Conservation (phyloP, 2,329 filamentous ascomycete genomes). For the Bipolaris oryzae region DNA sequence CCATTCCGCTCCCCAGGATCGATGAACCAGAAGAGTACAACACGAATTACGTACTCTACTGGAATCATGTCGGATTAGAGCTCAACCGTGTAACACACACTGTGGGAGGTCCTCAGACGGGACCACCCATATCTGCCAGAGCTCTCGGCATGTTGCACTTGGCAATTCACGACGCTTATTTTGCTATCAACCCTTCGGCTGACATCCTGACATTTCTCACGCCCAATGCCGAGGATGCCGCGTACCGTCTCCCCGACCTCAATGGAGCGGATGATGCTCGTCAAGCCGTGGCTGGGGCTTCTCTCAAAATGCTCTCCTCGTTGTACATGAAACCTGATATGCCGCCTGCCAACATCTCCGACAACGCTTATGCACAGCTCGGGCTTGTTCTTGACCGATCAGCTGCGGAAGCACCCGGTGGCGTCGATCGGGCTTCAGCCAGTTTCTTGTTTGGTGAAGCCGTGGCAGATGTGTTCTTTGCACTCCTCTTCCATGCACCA, state of each 20-base stretch:
- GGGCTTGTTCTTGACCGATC: constrained; percentile 11
- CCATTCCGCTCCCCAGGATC: constrained; percentile 16
- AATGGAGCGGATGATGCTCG: constrained; percentile 22
- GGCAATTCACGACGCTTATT: constrained; percentile 36
- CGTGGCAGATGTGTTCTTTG: constrained; percentile 25
- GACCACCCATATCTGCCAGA: constrained; percentile 19
- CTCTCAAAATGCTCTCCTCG: constrained; percentile 23
- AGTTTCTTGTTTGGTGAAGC: constrained; percentile 31
- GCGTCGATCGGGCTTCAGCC: constrained; percentile 17
- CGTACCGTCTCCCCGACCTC: constrained; percentile 17
- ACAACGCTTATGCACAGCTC: constrained; percentile 19
- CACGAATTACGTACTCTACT: constrained; percentile 21
- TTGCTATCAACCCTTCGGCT: constrained; percentile 24
- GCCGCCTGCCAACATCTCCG: constrained; percentile 11
- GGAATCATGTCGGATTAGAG: constrained; percentile 20
- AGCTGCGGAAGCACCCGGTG: constrained; percentile 8
- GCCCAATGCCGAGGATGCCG: constrained; percentile 3
- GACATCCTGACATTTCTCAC: constrained; percentile 25
- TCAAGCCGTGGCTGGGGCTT: constrained; percentile 30
- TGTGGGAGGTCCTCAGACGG: constrained; percentile 18
- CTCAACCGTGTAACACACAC: constrained; percentile 21
- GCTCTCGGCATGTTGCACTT: constrained; percentile 32
- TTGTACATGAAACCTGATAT: constrained; percentile 19
- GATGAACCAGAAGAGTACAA: constrained; percentile 19
- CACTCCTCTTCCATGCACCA: constrained; percentile 21